Base-by-base conservation (phyloP, 768 basidiomycete species). In the Gautieria morchelliformis region DNA sequence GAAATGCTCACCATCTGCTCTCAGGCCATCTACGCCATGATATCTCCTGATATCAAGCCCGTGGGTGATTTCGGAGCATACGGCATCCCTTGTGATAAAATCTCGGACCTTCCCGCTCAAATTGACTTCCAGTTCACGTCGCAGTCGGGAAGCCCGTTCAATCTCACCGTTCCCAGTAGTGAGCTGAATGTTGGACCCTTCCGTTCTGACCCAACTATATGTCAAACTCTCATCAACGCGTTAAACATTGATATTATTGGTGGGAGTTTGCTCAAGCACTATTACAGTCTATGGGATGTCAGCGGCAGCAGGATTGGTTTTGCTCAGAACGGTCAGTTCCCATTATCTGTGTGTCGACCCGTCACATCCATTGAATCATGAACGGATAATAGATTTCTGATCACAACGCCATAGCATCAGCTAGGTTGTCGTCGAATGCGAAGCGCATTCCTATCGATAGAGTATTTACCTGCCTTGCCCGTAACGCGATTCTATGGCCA, bases 281-380 rank as follows among this genome's bases (percentile, higher is more conserved):
- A 79, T 60, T 82, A 80, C 63, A 79, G 75, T 58, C 75, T 80
- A 12, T 81, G 78, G 78, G 80, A 81, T 64, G 70, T 82, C 33
- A 75, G 73, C 39, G 67, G 67, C 20, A 71, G 74, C 59, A 67
- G 76, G 24, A 66, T 82, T 64, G 80, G 80, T 3, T 82, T 83
- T 59, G 79, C 80, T 39, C 70, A 76, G 15, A 71, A 72, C 41
- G 72, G 65, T 63, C 59, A 61, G 51, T 51, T 44, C 14, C 20
- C n/a, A 10, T n/a, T 41, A n/a, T 12, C 40, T 12, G 40, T 3
- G n/a, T 41, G 4, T 41, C 12, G 3, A 8, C 40, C 40, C 4
- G 14, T n/a, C 40, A 41, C 4, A 8, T 3, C 5, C 27, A 14
- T 37, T 37, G 10, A 37, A 37, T 9, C 14, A 37, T 14, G 10